Base-by-base conservation (phyloP, 441 rosid species). In the California macrophylla region DNA sequence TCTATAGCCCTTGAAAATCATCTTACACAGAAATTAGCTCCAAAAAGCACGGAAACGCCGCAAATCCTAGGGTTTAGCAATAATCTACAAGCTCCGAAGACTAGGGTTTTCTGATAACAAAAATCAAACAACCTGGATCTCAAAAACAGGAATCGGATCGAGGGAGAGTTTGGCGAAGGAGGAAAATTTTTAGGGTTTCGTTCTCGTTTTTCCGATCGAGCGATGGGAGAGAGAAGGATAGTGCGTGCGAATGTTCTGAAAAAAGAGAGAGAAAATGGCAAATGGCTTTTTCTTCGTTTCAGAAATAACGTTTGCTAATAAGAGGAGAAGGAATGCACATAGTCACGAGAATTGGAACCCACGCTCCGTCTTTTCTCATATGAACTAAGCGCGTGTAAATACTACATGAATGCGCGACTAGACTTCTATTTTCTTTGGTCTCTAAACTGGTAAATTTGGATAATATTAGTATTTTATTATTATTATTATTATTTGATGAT, bases 41-140 rank as follows among this genome's bases (percentile, higher is more conserved):
- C 72, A 30, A 73, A 69, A 42, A 66, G 71, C 78, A 29, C 69
- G 64, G 63, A 56, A 69, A 75, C 21, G 71, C 38, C 58, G 76
- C 32, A 40, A 66, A 69, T 29, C 32, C 79, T 76, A 81, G 81
- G 84, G 83, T 72, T 83, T 84, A 72, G 74, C 20, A 58, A 71
- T 68, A 45, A 72, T 72, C 66, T 26, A 67, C 45, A 65, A 74
- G 72, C 75, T 74, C 67, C 68, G 67, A 54, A 60, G 78, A 66
- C 78, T 77, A 81, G 82, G 83, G 78, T 81, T 84, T 75, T 71
- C 75, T 63, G n/a, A 40, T 69, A 54, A 69, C 45, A 1, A 50
- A 50, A 3, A 12, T 60, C 64, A 64, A 58, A 63, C 72, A 70
- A 74, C 65, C 74, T 47, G 77, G 75, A 81, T 74, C 82, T 68